Conservation (phyloP, 2,329 filamentous ascomycete species). For the Penicillium brevicompactum region DNA sequence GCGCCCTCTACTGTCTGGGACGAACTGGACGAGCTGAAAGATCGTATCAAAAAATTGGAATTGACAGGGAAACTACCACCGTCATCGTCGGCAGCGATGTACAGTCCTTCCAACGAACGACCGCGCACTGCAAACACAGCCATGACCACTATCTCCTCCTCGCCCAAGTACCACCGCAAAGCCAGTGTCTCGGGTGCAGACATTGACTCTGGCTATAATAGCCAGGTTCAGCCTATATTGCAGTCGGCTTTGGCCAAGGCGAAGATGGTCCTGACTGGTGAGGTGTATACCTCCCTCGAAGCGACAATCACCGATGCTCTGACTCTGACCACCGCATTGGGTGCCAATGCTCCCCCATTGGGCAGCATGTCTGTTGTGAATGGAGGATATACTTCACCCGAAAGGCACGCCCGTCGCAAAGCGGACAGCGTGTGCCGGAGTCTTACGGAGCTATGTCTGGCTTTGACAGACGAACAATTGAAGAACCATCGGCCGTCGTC, state of each 20-base stretch:
- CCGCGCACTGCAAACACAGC: slow-evolving; percentile 90
- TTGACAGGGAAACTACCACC: slow-evolving; percentile 83
- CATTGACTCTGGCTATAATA: slow-evolving; percentile 37
- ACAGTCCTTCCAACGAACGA: slow-evolving; percentile 73
- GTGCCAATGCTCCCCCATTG: slow-evolving; percentile 66
- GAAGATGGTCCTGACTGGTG: slow-evolving; percentile 66
- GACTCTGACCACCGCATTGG: slow-evolving; percentile 75
- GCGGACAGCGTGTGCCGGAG: slow-evolving; percentile 91
- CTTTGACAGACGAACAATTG: slow-evolving; percentile 66
- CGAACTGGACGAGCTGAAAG: slow-evolving; percentile 93
- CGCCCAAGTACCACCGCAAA: slow-evolving; percentile 72
- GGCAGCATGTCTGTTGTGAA: slow-evolving; percentile 39
- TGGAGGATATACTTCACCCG: slow-evolving; percentile 53
- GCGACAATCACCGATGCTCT: slow-evolving; percentile 80
- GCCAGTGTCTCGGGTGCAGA: slow-evolving; percentile 43
- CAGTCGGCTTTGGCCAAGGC: slow-evolving; percentile 79
- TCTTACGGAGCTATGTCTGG: slow-evolving; percentile 87
- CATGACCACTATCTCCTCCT: slow-evolving; percentile 85
- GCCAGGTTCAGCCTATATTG: slow-evolving; percentile 73
- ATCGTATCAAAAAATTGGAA: slow-evolving; percentile 86
- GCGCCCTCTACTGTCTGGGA: slow-evolving; percentile 96
- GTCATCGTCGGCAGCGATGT: slow-evolving; percentile 78
- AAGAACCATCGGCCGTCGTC: slow-evolving; percentile 30
- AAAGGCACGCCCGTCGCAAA: slow-evolving; percentile 85
- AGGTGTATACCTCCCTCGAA: slow-evolving; percentile 79